A percentile compares a stretch with the other conserved stretches of the same genome.
These are phyloP conservation scores for Paradendryphiella salina DNA, from an alignment of 2,329 filamentous ascomycete species.

Conservation along the genomic window DNA sequence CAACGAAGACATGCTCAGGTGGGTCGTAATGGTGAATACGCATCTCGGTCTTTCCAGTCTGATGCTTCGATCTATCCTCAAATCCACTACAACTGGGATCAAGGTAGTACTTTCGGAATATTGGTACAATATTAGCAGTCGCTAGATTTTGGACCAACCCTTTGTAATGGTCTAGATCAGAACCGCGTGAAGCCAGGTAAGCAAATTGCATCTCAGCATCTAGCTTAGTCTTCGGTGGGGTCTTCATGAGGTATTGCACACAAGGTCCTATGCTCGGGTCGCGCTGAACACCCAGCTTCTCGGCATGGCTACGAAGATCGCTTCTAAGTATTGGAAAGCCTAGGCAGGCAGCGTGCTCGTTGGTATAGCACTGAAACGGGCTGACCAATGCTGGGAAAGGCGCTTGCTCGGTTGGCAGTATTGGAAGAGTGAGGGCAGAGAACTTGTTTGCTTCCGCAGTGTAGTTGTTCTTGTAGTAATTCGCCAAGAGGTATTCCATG, in stretches of 20 bases:
- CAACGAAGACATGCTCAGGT: conserved; percentile 79
- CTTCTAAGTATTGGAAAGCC: conserved; percentile 77
- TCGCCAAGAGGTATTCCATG: conserved; percentile 79
- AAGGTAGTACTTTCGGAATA: conserved; percentile 42
- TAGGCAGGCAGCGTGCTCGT: conserved; percentile 73
- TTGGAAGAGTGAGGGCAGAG: conserved; percentile 48
- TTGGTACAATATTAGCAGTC: conserved; percentile 45
- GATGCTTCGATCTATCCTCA: conserved; percentile 38
- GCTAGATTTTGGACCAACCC: conserved; percentile 32
- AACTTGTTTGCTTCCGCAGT: conserved; percentile 60
- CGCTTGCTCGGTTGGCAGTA: conserved; percentile 70
- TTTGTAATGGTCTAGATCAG: conserved; percentile 63
- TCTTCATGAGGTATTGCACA: conserved; percentile 70
- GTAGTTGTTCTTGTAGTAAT: conserved; percentile 80
- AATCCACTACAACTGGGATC: conserved; percentile 39
- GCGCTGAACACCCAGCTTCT: conserved; percentile 81
- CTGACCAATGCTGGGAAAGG: conserved; percentile 66
- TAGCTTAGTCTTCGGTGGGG: conserved; percentile 67
- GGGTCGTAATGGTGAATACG: conserved; percentile 60
- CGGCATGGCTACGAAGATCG: conserved; percentile 78
- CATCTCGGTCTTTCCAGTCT: conserved; percentile 40
- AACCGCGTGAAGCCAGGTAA: conserved; percentile 78
- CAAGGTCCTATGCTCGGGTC: conserved; percentile 81
- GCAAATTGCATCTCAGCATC: conserved; percentile 75
- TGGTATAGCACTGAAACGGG: conserved; percentile 80